Base-by-base conservation (phyloP, 2,329 filamentous ascomycete genomes). In the Bretziella fagacearum region DNA sequence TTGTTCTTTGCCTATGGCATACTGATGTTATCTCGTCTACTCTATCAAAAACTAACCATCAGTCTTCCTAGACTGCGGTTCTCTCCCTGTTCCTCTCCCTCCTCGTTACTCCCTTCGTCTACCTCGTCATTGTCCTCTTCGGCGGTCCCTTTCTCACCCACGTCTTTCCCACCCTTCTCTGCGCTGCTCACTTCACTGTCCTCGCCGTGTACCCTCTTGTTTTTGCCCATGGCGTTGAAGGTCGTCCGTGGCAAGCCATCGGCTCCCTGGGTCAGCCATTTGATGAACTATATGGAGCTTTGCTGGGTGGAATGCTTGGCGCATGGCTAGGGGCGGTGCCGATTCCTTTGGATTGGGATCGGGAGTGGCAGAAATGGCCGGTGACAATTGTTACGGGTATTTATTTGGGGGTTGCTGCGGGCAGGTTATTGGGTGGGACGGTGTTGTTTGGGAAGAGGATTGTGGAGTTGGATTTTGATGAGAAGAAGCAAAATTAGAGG, bases 301-400 rank as follows among this genome's bases (percentile, higher is more conserved):
- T 84, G 7, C 62, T 87, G n/a, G 91, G 91, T 4, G 78, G 77
- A 0, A 66, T 81, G 22, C 56, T 89, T 1, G 91, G 91, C 4
- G 85, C 84, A 33, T 96, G 91, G 91, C 65, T 94, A 35, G 91
- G 91, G 3, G 91, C 91, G 6, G 77, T 96, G 46, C 91, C 93
- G 0, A 96, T 98, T 55, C 91, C 91, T 2, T 67, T 98, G 54
- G 91, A 98, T 61, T 96, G 89, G 89, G 91, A 98, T 61, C 78
- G 91, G n/a, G 86, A 93, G 55, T 98, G 91, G 91, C 91, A 98
- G 73, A 84, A 81, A 61, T 98, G 89, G 83, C 91, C 91, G 0
- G 80, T 96, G 41, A 98, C 91, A 0, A 82, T 98, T 50, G 64
- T 96, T 3, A 77, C 74, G 2, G 91, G 91, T 2, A 70, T 82